These are phyloP conservation scores for Heliamphora pulchella DNA, from an alignment of 179 eudicot species.

Conservation along the genomic window DNA sequence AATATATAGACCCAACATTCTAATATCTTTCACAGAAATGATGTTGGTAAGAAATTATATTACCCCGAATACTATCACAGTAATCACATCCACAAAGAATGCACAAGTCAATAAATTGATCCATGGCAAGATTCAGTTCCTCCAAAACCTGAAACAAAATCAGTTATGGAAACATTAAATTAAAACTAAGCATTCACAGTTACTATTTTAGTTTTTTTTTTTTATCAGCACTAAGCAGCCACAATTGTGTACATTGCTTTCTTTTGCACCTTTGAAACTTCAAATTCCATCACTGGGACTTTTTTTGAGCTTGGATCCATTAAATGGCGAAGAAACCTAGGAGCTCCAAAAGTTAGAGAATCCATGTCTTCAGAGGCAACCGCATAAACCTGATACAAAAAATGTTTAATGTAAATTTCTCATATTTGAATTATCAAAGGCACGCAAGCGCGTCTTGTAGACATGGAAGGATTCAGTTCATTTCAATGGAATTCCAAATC, in stretches of 20 bases:
- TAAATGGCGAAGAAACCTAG: slow-evolving; percentile 87
- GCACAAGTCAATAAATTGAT: slow-evolving; percentile 96
- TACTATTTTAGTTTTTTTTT: too few species aligned
- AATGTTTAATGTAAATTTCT: not conserved
- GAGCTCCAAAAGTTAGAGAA: slow-evolving; percentile 93
- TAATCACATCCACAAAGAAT: slow-evolving; percentile 97
- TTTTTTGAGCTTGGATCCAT: slow-evolving; percentile 98
- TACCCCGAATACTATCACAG: slow-evolving; percentile 94
- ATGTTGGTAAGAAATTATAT: not conserved
- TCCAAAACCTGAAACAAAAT: slow-evolving; percentile 65
- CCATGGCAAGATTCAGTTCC: slow-evolving; percentile 86
- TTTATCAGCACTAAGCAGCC: not conserved
- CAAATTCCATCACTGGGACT: slow-evolving; percentile 97
- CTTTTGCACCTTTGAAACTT: slow-evolving; percentile 64
- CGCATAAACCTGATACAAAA: slow-evolving; percentile 63
- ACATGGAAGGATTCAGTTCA: not conserved
- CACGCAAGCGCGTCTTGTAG: not conserved
- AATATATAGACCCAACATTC: not conserved
- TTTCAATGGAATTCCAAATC: not conserved
- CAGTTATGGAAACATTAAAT: slow-evolving; percentile 7
- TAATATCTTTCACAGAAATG: not conserved
- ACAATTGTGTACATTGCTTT: too few species aligned
- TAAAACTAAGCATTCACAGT: slow-evolving; percentile 2
- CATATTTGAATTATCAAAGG: slow-evolving; percentile 1
- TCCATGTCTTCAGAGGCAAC: slow-evolving; percentile 99